These are phyloP conservation scores for Saturnispora halmiae DNA, from an alignment of 805 yeast species.

Conservation along the genomic window DNA sequence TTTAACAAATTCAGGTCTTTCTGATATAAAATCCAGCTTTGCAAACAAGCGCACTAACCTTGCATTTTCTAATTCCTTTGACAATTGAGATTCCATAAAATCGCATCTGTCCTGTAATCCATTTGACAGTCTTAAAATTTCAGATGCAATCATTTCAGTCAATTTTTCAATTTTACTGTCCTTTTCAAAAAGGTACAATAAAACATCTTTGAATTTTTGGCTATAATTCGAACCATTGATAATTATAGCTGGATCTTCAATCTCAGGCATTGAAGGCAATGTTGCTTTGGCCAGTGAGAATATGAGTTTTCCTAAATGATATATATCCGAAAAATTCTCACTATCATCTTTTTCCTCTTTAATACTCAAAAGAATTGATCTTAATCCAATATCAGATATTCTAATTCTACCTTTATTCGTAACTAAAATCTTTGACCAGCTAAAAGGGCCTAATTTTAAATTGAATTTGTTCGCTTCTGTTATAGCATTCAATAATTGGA, in stretches of 20 bases:
- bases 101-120: conserved; percentile 46
- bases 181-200: conserved; percentile 30
- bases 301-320: conserved; percentile 50
- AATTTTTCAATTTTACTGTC: conserved; percentile 27
- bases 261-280: conserved; percentile 14
- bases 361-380: conserved; percentile 47
- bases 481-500: conserved; percentile 67
- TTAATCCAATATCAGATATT: conserved; percentile 59
- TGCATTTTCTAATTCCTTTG: conserved; percentile 79
- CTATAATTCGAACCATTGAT: conserved; percentile 31
- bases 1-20: conserved; percentile 56
- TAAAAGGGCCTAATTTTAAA: conserved; percentile 53
- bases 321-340: conserved; percentile 41
- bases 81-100: conserved; percentile 49
- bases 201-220: conserved; percentile 36
- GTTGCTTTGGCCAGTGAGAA: conserved; percentile 41
- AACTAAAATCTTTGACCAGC: conserved; percentile 61
- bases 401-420: conserved; percentile 66
- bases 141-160: conserved; percentile 34
- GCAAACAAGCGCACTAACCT: conserved; percentile 73
- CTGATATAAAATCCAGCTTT: conserved; percentile 70
- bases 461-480: conserved; percentile 56
- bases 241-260: conserved; percentile 16
- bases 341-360: conserved; percentile 23
- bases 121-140: conserved; percentile 39